A percentile compares a stretch with the other conserved stretches of the same genome.
Evolutionary conservation across 2,329 filamentous ascomycete genomes (phyloP).

Genomic region (Ceratocystis variospora): DNA sequence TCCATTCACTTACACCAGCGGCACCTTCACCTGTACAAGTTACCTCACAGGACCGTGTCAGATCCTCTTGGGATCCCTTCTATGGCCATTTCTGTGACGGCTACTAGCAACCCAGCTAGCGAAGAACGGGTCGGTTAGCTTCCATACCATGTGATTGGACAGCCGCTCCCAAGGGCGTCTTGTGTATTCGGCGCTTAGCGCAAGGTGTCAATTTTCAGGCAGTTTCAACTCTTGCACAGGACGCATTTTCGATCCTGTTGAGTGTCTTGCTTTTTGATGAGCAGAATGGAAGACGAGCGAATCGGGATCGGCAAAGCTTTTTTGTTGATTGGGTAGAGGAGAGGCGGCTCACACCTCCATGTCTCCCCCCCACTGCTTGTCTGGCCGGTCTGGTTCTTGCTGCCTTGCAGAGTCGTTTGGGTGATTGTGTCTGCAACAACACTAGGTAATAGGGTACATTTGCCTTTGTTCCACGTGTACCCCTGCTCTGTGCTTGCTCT

Average conservation of each 20-base stretch:
- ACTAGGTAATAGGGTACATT: not conserved
- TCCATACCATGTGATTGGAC: slow-evolving; percentile 5
- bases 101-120: not conserved
- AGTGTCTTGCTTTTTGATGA: too few species aligned
- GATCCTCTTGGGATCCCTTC: not conserved
- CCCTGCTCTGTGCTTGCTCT: not conserved
- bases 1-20: not conserved
- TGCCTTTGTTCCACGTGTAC: not conserved
- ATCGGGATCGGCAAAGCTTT: too few species aligned
- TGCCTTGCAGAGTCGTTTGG: not conserved
- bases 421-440: not conserved
- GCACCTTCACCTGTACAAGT: not conserved
- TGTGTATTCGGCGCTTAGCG: slow-evolving; percentile 6
- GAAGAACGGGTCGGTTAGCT: not conserved
- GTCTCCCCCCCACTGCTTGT: too few species aligned
- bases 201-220: not conserved
- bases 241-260: too few species aligned
- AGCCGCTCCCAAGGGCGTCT: not conserved
- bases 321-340: too few species aligned
- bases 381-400: too few species aligned
- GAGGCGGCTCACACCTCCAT: too few species aligned
- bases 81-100: not conserved
- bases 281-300: too few species aligned
- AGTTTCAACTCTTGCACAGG: not conserved
- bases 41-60: not conserved